Evolutionary conservation across 495 filamentous ascomycete genomes (phyloP).

Genomic region (Trichoderma parareesei): DNA sequence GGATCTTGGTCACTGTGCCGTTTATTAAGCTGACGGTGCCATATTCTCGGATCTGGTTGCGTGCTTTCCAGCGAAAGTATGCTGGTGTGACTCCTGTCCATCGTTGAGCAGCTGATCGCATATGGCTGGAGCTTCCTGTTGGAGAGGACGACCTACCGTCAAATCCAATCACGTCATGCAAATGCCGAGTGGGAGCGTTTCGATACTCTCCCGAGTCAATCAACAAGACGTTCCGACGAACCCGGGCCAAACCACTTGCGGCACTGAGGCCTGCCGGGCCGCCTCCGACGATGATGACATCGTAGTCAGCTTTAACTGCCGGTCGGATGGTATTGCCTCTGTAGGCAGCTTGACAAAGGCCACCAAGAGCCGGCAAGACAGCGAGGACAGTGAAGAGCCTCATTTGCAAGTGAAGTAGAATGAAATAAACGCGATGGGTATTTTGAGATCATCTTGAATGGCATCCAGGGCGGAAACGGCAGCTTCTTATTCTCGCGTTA

Average conservation of each 20-base stretch:
- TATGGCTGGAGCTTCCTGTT: no score
- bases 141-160: constrained; percentile 25
- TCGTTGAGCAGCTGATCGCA: constrained; percentile 12
- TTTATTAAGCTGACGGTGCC: constrained; percentile 28
- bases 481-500: no score
- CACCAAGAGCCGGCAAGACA: background rate
- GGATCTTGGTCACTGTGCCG: constrained; percentile 24
- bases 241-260: constrained; percentile 41
- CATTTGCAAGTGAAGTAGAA: background rate
- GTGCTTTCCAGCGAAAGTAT: constrained; percentile 31
- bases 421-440: no score
- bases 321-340: no score
- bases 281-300: constrained; percentile 49
- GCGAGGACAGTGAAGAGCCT: background rate
- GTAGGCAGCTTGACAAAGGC: background rate
- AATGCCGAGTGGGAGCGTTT: constrained; percentile 33
- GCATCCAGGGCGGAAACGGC: no score
- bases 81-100: constrained; percentile 30
- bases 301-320: constrained; percentile 19
- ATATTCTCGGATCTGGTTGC: constrained; percentile 36
- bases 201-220: constrained; percentile 45
- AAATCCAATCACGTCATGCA: constrained; percentile 46
- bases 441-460: no score
- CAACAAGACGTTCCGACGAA: constrained; percentile 36
- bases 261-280: constrained; percentile 49